A percentile compares a stretch with the other conserved stretches of the same genome.
Evolutionary conservation across 1,139 yeast species (phyloP).

Genomic region (Candida glucosophila): DNA sequence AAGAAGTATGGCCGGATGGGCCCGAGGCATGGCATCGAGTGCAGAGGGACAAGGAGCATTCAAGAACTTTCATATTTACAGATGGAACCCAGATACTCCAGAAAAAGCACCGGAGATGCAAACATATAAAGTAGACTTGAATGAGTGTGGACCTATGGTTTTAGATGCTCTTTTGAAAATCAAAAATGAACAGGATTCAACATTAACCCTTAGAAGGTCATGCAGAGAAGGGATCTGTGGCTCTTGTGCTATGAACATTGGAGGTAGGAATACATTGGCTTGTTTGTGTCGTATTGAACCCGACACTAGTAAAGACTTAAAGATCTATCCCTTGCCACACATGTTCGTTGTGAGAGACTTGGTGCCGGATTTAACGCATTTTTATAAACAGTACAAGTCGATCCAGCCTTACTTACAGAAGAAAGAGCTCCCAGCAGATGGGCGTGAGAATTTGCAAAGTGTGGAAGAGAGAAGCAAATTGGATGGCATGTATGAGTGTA

Average conservation of each 20-base stretch:
- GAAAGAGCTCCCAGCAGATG: constrained; percentile 72
- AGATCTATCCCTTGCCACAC: constrained; percentile 96
- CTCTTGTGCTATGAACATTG: constrained; percentile 99
- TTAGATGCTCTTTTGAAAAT: constrained; percentile 90
- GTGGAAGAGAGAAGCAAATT: constrained; percentile 92
- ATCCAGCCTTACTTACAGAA: constrained; percentile 96
- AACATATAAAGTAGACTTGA: constrained; percentile 75
- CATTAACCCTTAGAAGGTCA: constrained; percentile 93
- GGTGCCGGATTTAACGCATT: constrained; percentile 95
- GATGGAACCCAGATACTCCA: constrained; percentile 98
- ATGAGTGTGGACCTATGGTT: constrained; percentile 96
- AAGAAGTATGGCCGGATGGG: constrained; percentile 1
- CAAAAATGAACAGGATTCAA: constrained; percentile 93
- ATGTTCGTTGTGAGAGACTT: constrained; percentile 96
- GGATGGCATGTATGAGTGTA: constrained; percentile 96
- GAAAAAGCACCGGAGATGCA: constrained; percentile 85
- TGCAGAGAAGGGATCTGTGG: constrained; percentile 99
- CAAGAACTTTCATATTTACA: constrained; percentile 85
- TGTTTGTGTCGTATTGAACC: constrained; percentile 91
- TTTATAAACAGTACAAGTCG: constrained; percentile 96
- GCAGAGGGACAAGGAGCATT: constrained; percentile 35
- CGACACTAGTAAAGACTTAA: constrained; percentile 63
- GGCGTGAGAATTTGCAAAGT: constrained; percentile 87
- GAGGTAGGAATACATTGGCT: constrained; percentile 94
- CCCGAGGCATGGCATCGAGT: constrained; percentile 37